Conservation (phyloP, 441 rosid species). For the Euphorbia celastroides region DNA sequence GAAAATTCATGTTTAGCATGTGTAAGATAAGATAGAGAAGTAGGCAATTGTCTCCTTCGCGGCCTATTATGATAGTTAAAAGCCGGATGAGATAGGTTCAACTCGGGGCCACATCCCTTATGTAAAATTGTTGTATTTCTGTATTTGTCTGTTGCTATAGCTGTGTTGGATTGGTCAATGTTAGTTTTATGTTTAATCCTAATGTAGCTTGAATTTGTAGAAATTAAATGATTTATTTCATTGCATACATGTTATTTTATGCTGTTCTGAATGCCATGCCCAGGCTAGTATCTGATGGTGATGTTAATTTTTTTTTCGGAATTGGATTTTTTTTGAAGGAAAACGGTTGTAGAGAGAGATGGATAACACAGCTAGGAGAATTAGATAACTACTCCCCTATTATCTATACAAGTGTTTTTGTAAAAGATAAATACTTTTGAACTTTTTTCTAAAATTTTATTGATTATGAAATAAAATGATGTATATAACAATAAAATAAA, state of each 20-base stretch:
- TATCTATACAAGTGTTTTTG: too few species aligned
- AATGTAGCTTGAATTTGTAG: background rate
- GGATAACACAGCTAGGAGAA: too few species aligned
- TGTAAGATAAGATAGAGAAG: conserved; percentile 27
- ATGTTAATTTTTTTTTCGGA: background rate
- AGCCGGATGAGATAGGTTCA: conserved; percentile 1
- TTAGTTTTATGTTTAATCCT: background rate
- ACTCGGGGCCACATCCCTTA: conserved; percentile 5
- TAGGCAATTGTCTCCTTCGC: background rate
- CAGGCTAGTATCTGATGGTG: background rate
- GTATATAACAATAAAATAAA: too few species aligned
- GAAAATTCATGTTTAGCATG: background rate
- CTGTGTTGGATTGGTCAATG: conserved; percentile 1
- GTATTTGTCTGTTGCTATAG: conserved; percentile 3
- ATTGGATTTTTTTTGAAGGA: too few species aligned
- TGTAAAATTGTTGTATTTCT: conserved; percentile 27
- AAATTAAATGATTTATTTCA: background rate
- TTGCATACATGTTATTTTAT: background rate
- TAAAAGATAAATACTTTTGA: too few species aligned
- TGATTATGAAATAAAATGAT: too few species aligned
- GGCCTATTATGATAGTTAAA: background rate
- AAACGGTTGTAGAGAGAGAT: too few species aligned
- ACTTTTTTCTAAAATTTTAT: too few species aligned
- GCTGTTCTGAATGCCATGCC: background rate
- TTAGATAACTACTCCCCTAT: too few species aligned